These are phyloP conservation scores for Yamadazyma sp. DNA, from an alignment of 805 yeast genomes.

Conservation along the genomic window DNA sequence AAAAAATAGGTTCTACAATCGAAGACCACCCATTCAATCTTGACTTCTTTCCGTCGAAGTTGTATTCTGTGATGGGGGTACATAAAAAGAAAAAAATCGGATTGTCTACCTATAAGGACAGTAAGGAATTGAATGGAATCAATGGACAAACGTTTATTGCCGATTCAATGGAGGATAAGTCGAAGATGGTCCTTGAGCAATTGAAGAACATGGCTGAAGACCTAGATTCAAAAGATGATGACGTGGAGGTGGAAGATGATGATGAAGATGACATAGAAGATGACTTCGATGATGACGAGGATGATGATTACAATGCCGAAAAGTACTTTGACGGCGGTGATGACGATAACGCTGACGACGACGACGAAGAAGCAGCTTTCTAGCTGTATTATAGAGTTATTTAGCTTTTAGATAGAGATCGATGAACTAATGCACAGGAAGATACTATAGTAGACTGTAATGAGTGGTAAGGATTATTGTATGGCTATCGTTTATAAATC, in stretches of 20 bases:
- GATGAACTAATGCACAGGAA: too few relatives aligned
- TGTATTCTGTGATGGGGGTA: constrained; percentile 69
- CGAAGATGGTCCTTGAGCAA: constrained; percentile 45
- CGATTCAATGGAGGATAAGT: constrained; percentile 33
- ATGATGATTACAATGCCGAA: constrained; percentile 78
- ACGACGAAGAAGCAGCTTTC: constrained; percentile 68
- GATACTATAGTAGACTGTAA: too few relatives aligned
- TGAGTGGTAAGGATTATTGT: too few relatives aligned
- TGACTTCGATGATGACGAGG: constrained; percentile 71
- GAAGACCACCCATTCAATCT: constrained; percentile 76
- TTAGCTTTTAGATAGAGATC: too few relatives aligned
- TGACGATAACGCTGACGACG: constrained; percentile 55
- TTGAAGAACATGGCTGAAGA: constrained; percentile 49
- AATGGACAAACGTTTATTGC: constrained; percentile 7
- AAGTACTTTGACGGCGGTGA: constrained; percentile 75
- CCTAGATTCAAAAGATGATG: constrained; percentile 69
- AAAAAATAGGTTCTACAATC: constrained; percentile 67
- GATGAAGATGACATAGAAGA: constrained; percentile 63
- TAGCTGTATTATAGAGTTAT: constrained; percentile 23
- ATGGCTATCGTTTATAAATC: too few relatives aligned
- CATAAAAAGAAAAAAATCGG: constrained; percentile 50
- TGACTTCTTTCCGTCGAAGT: constrained; percentile 74
- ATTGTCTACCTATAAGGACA: constrained; percentile 37
- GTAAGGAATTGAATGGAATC: constrained; percentile 24
- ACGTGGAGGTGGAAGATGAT: constrained; percentile 54